phyloP scores from a whole-genome alignment of 164 flowering plant species.

The Vitis riparia region DNA sequence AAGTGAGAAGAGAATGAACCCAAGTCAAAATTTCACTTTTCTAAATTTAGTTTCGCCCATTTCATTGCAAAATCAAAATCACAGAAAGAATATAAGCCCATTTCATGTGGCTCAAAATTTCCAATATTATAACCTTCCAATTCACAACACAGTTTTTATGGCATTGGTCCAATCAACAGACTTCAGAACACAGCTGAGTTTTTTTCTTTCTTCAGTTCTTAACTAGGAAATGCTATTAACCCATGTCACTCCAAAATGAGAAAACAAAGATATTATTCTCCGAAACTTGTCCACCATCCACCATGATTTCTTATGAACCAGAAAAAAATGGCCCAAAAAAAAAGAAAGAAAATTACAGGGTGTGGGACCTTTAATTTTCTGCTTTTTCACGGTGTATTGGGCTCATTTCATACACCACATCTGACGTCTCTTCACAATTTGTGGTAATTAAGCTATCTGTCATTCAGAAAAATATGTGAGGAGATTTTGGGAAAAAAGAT shows the following conservation, averaged over 20 bases:
- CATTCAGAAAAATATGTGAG: background rate
- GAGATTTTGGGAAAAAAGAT: conserved; percentile 3
- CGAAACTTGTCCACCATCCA: conserved; percentile 7
- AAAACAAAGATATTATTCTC: background rate
- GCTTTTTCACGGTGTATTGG: no score
- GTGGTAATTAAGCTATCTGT: background rate
- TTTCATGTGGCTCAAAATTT: no score
- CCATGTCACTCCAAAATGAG: background rate
- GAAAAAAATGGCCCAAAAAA: background rate
- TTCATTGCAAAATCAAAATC: no score
- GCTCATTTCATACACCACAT: no score
- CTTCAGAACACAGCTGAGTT: no score
- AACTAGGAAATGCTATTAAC: background rate
- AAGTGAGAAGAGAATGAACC: no score
- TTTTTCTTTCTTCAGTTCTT: background rate
- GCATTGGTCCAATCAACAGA: background rate
- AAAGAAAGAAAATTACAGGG: background rate
- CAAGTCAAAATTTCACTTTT: no score
- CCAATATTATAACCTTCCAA: no score
- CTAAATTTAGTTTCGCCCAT: no score
- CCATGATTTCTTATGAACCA: background rate
- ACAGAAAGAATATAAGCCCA: no score
- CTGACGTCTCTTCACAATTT: background rate
- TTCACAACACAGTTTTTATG: background rate
- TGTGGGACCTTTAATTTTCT: background rate